Conservation (phyloP, 106 monocot genomes). For the Dioscorea zingiberensis region DNA sequence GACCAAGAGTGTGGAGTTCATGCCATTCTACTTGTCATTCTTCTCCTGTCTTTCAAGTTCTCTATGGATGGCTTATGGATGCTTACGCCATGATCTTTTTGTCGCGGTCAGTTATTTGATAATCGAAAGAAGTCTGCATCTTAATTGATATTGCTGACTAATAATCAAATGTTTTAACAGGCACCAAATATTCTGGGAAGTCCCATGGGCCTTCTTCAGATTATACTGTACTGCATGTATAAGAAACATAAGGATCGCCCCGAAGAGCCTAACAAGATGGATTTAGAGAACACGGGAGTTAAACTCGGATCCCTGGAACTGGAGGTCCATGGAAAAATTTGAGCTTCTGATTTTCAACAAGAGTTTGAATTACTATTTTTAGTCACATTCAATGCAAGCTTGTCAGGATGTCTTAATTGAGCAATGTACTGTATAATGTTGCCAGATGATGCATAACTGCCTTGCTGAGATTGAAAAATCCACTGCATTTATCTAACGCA, state of each 20-base stretch:
- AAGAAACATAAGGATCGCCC: slow-evolving; percentile 23
- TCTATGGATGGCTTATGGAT: slow-evolving; percentile 67
- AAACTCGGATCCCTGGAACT: not conserved
- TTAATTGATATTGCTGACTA: not conserved
- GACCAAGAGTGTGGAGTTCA: slow-evolving; percentile 76
- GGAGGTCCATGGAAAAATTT: not conserved
- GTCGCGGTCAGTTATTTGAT: slow-evolving; percentile 28
- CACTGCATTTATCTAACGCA: too few species aligned
- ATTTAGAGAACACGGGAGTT: slow-evolving; percentile 22
- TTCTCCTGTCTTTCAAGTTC: slow-evolving; percentile 64
- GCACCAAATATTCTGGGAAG: slow-evolving; percentile 59
- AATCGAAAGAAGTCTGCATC: not conserved
- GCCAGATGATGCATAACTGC: too few species aligned
- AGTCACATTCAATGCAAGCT: too few species aligned
- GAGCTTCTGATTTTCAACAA: too few species aligned
- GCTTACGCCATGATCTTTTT: slow-evolving; percentile 47
- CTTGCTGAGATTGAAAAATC: too few species aligned
- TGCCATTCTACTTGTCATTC: slow-evolving; percentile 74
- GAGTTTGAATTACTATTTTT: too few species aligned
- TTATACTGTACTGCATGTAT: slow-evolving; percentile 53
- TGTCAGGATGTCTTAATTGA: too few species aligned
- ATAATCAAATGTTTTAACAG: slow-evolving; percentile 21
- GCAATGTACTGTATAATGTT: too few species aligned
- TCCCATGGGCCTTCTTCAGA: slow-evolving; percentile 54
- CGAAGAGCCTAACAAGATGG: slow-evolving; percentile 5